These are phyloP conservation scores for Trametes elegans DNA, from an alignment of 768 basidiomycete species.

Conservation along the genomic window DNA sequence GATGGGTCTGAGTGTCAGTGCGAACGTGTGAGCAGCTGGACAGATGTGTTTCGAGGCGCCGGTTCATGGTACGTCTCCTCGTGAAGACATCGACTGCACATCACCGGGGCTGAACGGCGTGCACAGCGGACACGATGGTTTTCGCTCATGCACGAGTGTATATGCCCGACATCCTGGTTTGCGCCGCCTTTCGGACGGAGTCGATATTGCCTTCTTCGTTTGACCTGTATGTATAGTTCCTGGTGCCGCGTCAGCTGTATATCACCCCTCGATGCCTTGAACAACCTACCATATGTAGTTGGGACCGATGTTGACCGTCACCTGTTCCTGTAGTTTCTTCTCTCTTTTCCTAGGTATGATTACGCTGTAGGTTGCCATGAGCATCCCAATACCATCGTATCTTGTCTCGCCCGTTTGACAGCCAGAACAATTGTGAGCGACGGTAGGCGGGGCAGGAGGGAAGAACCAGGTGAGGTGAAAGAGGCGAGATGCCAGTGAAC, in stretches of 20 bases:
- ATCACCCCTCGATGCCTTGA: background rate
- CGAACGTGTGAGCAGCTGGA: background rate
- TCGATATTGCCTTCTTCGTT: background rate
- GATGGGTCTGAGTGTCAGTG: constrained; percentile 53
- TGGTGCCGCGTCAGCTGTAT: background rate
- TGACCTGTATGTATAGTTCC: background rate
- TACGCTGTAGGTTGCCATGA: background rate
- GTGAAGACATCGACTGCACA: background rate
- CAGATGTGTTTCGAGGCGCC: background rate
- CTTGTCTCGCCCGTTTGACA: no score
- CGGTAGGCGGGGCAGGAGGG: no score
- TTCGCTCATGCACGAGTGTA: background rate
- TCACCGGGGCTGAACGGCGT: constrained; percentile 4
- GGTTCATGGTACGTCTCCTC: background rate
- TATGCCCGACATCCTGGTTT: constrained; percentile 3
- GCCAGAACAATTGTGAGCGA: no score
- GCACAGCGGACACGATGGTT: constrained; percentile 1
- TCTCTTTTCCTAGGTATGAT: background rate
- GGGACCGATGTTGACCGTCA: constrained; percentile 16
- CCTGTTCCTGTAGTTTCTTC: constrained; percentile 8
- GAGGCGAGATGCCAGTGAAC: no score
- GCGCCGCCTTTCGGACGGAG: background rate
- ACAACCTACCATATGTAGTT: constrained; percentile 15
- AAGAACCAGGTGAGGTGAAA: no score
- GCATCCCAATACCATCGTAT: no score